phyloP scores from a whole-genome alignment of 805 yeast genomes.

The Saccharomycopsis guyanensis region DNA sequence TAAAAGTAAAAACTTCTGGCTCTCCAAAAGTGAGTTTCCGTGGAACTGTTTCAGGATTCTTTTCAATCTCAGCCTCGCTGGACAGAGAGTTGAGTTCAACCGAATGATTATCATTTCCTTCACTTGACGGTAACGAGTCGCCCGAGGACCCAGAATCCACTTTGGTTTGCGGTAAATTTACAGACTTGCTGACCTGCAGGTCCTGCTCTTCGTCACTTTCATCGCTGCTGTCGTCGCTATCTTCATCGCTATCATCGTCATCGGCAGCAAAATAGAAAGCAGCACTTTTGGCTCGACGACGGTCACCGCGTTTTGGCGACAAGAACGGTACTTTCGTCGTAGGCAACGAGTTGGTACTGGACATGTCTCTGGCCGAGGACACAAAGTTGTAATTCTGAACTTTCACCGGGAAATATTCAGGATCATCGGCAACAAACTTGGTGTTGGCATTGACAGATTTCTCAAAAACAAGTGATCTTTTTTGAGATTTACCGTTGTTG shows the following conservation, averaged over 20 bases:
- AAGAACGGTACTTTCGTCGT: neutral
- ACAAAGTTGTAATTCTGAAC: neutral
- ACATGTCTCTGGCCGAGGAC: neutral
- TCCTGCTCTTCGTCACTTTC: neutral
- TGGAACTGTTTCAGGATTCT: no score
- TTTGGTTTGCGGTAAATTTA: neutral
- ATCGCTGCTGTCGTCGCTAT: neutral
- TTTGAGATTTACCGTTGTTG: neutral
- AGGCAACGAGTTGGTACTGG: neutral
- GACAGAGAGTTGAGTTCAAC: neutral
- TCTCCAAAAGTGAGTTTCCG: neutral
- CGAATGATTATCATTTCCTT: neutral
- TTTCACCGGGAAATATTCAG: neutral
- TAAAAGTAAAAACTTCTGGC: neutral
- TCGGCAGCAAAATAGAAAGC: slow-evolving; percentile 15
- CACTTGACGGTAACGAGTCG: neutral
- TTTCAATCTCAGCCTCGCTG: neutral
- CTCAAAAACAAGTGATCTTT: neutral
- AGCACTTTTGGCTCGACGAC: slow-evolving; percentile 13
- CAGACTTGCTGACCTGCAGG: neutral
- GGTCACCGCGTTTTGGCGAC: neutral
- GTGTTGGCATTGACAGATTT: neutral
- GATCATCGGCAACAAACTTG: neutral
- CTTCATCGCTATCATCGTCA: slow-evolving; percentile 3
- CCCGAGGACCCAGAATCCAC: neutral